Evolutionary conservation across 176 grass and related monocot genomes (phyloP), one percentile per base, ranked within the genome.

Genomic region (Dendrocalamus sinicus): DNA sequence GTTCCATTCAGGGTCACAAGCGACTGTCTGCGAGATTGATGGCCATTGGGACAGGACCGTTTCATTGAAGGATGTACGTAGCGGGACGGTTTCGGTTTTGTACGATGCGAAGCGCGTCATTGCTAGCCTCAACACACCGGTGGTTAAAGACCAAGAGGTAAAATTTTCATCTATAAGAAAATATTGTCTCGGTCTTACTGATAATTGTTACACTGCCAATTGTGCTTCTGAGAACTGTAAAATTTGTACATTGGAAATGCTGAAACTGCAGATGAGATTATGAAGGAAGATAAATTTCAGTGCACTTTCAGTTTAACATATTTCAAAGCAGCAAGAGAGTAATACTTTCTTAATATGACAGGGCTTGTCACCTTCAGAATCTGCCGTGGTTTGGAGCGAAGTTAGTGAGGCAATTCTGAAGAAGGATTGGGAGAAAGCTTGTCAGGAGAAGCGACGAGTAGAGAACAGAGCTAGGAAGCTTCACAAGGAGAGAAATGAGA

Each of bases 1-100:
- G 12, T 84, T 83, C 20, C 48, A 59, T 17, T 89, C 93, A 0
- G 41, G 39, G 1, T 62, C 86, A 5, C 3, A 32, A 1, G 90
- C 82, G 17, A 74, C 81, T 1, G 17, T 95, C 54, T 89, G 78
- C n/a, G 92, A 94, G 89, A 92, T 99, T 12, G 77, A 90, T 3
- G 96, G 96, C 6, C 83, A 89, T 2, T 99, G 96, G 96, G 96
- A 99, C 20, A 76, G 92, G 47, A 91, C 69, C 15, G 86, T 99
- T 2, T 88, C 75, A 7, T 1, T 94, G 10, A 94, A 88, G 86
- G 92, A 99, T 77, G 82, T 83, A 8, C 15, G 32, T 3, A 92
- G 57, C 20, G 96, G 92, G 14, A 74, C 92, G 76, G 84, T 91
- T 9, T 87, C 82, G 1, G 75, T 92, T 14, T 9, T 99, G 12